Conservation (phyloP, 169 alveolate genomes). For the Plasmodium fragile region DNA sequence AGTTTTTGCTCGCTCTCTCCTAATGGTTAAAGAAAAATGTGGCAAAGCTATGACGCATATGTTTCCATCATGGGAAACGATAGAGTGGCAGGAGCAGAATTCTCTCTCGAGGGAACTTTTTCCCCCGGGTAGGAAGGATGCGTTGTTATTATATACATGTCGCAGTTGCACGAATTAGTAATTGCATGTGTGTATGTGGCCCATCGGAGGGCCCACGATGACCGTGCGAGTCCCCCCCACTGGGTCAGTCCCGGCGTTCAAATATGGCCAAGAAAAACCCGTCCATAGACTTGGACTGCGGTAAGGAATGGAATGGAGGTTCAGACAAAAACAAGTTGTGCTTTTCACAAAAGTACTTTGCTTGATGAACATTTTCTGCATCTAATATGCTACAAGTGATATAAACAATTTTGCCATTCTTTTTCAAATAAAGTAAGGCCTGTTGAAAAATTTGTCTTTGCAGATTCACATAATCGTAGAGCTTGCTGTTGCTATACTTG, state of each 20-base stretch:
- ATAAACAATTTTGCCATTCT: constrained; percentile 92
- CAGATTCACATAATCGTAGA: constrained; percentile 53
- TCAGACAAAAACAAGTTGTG: constrained; percentile 85
- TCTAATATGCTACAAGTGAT: constrained; percentile 92
- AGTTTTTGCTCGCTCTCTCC: background rate
- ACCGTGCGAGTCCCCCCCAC: too few species aligned
- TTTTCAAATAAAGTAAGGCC: constrained; percentile 85
- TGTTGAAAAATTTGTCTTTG: constrained; percentile 87
- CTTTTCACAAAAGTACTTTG: constrained; percentile 84
- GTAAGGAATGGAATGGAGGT: constrained; percentile 90
- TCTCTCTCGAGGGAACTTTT: background rate
- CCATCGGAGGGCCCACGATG: background rate
- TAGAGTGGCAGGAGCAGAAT: background rate
- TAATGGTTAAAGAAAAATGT: background rate
- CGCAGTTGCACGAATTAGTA: background rate
- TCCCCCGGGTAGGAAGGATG: background rate
- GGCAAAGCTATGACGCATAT: background rate
- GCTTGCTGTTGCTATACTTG: constrained; percentile 85
- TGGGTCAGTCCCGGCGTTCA: constrained; percentile 58
- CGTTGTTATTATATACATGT: too few species aligned
- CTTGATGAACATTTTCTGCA: constrained; percentile 89
- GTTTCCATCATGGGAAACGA: background rate
- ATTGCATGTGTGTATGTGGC: background rate
- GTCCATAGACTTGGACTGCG: constrained; percentile 94
- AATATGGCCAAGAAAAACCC: constrained; percentile 94